A percentile compares a stretch with the other conserved stretches of the same genome.
Conservation (phyloP, 116 monocot genomes). For the Posidonia oceanica region DNA sequence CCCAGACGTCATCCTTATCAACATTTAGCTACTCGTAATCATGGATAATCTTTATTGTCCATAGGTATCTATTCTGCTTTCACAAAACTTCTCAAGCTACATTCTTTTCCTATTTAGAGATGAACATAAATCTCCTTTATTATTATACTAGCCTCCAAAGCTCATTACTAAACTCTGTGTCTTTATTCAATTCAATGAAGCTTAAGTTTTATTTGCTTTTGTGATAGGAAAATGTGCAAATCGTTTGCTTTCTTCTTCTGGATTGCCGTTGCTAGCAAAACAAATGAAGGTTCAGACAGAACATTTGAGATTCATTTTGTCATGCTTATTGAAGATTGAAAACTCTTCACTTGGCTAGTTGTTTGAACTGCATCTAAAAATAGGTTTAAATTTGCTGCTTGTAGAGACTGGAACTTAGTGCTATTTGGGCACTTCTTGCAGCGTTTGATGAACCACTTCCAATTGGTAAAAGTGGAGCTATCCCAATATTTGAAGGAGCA, state of each 20-base stretch:
- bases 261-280: slow-evolving; percentile 56
- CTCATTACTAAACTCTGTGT: too few relatives aligned
- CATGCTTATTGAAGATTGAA: not conserved
- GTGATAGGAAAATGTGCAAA: slow-evolving; percentile 92
- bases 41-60: too few relatives aligned
- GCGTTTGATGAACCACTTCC: slow-evolving; percentile 79
- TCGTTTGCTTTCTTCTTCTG: slow-evolving; percentile 72
- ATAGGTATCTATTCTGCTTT: too few relatives aligned
- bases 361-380: not conserved
- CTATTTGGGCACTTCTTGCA: slow-evolving; percentile 96
- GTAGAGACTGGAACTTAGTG: slow-evolving; percentile 79
- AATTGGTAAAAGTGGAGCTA: slow-evolving; percentile 12
- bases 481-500: slow-evolving; percentile 63
- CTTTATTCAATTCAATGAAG: too few relatives aligned
- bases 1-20: too few relatives aligned
- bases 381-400: slow-evolving; percentile 6
- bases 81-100: too few relatives aligned
- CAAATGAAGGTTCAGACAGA: slow-evolving; percentile 79
- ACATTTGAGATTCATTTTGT: not conserved
- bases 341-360: not conserved
- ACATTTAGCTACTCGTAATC: too few relatives aligned
- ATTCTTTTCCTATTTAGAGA: too few relatives aligned
- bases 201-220: not conserved
- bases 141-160: too few relatives aligned
- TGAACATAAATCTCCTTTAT: too few relatives aligned